These are phyloP conservation scores for Candida berthetii DNA, from an alignment of 805 yeast species.

Conservation along the genomic window DNA sequence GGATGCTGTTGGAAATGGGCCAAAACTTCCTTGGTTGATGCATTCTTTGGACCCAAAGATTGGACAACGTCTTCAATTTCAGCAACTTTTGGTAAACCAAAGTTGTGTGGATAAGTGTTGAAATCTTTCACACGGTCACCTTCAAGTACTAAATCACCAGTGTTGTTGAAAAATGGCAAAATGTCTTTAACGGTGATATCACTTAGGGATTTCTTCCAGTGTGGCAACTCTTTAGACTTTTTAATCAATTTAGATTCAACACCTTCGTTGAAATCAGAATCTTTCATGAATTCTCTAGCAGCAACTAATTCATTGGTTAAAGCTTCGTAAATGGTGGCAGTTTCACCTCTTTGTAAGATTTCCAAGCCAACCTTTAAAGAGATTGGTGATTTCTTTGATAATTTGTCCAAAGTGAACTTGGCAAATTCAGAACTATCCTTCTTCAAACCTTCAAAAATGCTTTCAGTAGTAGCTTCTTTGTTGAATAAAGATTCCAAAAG, in stretches of 20 bases:
- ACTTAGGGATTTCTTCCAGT: constrained; percentile 33
- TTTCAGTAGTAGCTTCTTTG: constrained; percentile 36
- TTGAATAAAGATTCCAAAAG: constrained; percentile 69
- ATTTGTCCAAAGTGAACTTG: constrained; percentile 41
- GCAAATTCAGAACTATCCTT: constrained; percentile 65
- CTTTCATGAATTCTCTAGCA: constrained; percentile 68
- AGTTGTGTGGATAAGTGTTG: constrained; percentile 41
- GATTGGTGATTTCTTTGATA: constrained; percentile 68
- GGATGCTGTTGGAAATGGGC: background rate
- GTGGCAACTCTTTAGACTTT: constrained; percentile 49
- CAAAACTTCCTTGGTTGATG: background rate
- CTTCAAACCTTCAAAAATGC: constrained; percentile 39
- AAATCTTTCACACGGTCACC: constrained; percentile 28
- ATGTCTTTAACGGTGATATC: constrained; percentile 27
- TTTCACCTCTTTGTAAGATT: constrained; percentile 55
- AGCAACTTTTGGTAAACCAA: constrained; percentile 61
- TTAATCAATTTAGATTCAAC: constrained; percentile 58
- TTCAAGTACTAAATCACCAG: constrained; percentile 23
- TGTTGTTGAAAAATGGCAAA: constrained; percentile 24
- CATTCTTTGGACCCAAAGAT: too few relatives aligned
- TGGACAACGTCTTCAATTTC: background rate
- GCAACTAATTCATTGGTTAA: constrained; percentile 67
- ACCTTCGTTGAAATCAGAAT: constrained; percentile 63
- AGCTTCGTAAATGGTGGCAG: constrained; percentile 55
- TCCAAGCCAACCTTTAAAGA: constrained; percentile 70